phyloP scores from a whole-genome alignment of 805 yeast genomes.

The Barnettozyma salicaria region DNA sequence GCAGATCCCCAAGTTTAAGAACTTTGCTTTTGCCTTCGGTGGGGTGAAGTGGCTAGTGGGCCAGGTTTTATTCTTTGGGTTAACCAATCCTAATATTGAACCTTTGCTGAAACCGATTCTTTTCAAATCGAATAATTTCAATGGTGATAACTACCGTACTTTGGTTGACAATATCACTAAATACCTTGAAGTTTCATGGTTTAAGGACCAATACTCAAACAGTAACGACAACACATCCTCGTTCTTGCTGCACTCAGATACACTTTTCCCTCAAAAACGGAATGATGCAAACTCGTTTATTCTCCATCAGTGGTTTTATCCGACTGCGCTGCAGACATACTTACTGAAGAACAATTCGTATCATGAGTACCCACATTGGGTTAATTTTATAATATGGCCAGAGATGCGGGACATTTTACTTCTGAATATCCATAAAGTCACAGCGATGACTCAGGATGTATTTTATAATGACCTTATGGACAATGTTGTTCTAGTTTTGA shows the following conservation, averaged over 20 bases:
- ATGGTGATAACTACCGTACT: constrained; percentile 2
- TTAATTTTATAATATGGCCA: constrained; percentile 15
- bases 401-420: constrained; percentile 12
- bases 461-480: constrained; percentile 11
- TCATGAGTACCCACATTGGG: constrained; percentile 13
- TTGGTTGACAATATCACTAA: constrained; percentile 10
- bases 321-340: constrained; percentile 12
- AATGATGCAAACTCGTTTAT: constrained; percentile 4
- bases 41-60: constrained; percentile 16
- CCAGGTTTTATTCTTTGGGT: constrained; percentile 11
- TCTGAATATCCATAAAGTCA: constrained; percentile 7
- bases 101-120: constrained; percentile 9
- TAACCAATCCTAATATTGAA: constrained; percentile 9
- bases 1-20: constrained; percentile 12
- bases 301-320: constrained; percentile 13
- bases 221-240: constrained; percentile 2
- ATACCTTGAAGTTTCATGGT: constrained; percentile 11
- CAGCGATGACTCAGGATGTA: constrained; percentile 2
- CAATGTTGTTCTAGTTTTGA: constrained; percentile 8
- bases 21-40: constrained; percentile 14
- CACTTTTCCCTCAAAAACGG: constrained; percentile 4
- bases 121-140: constrained; percentile 11
- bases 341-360: constrained; percentile 5
- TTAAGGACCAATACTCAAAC: constrained; percentile 6
- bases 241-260: constrained; percentile 7